Evolutionary conservation across 1,284 basidiomycete species (phyloP).

Genomic region (Ustilago sp.): DNA sequence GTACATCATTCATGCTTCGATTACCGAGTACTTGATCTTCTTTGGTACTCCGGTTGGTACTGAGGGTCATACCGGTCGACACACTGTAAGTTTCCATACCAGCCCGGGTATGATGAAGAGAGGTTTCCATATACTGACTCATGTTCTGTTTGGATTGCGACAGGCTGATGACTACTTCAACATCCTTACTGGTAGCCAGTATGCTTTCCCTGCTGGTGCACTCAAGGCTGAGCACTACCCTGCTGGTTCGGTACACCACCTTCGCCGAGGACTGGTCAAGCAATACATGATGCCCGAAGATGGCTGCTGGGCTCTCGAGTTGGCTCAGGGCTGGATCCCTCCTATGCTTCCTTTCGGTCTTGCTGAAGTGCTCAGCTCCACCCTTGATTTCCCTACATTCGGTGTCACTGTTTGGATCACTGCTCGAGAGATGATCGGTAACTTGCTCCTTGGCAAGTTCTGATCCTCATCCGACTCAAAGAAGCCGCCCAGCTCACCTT

Average conservation of each 20-base stretch:
- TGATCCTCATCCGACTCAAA: constrained; percentile 5
- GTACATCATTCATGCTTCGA: constrained; percentile 95
- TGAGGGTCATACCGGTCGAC: constrained; percentile 92
- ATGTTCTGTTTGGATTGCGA: neutral
- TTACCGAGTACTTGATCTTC: constrained; percentile 81
- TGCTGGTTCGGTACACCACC: constrained; percentile 84
- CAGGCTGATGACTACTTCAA: constrained; percentile 95
- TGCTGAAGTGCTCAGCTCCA: constrained; percentile 86
- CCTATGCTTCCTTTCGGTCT: constrained; percentile 83
- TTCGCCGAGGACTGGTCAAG: constrained; percentile 85
- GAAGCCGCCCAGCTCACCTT: neutral
- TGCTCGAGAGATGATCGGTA: constrained; percentile 70
- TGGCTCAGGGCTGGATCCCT: constrained; percentile 78
- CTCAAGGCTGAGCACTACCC: constrained; percentile 85
- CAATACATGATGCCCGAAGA: constrained; percentile 98
- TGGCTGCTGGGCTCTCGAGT: constrained; percentile 89
- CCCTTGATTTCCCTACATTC: constrained; percentile 86
- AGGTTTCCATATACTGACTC: neutral
- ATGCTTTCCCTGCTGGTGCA: constrained; percentile 85
- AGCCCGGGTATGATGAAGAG: neutral
- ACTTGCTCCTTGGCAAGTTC: constrained; percentile 57
- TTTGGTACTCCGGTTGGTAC: constrained; percentile 96
- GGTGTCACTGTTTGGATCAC: constrained; percentile 84
- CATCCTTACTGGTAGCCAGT: constrained; percentile 91
- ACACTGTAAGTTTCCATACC: constrained; percentile 73